Conservation (phyloP, 1,284 basidiomycete genomes). For the Hortiboletus rubellus region DNA sequence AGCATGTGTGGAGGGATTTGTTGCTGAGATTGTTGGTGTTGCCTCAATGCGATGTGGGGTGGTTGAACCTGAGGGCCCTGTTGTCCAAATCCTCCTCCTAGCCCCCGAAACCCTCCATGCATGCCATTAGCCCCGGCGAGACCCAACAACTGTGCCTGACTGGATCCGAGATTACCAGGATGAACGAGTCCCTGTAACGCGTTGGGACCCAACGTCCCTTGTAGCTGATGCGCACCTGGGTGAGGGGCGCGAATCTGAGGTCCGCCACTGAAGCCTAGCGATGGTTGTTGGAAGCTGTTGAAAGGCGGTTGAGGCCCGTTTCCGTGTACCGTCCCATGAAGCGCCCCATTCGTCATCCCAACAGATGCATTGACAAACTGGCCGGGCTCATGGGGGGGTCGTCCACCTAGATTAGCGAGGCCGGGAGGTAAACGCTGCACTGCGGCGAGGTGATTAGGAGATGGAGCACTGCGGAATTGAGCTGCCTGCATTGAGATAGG, state of each 20-base stretch:
- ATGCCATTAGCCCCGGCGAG: constrained; percentile 41
- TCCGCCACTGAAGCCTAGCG: constrained; percentile 47
- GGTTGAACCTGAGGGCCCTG: constrained; percentile 49
- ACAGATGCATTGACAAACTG: constrained; percentile 59
- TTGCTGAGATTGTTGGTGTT: constrained; percentile 43
- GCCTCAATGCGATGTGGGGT: constrained; percentile 43
- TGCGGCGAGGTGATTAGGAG: constrained; percentile 54
- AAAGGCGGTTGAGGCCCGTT: constrained; percentile 52
- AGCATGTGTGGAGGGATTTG: constrained; percentile 56
- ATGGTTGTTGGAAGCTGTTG: constrained; percentile 48
- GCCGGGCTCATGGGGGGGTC: constrained; percentile 73
- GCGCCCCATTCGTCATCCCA: constrained; percentile 45
- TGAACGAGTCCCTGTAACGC: constrained; percentile 48
- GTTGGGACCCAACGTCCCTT: constrained; percentile 45
- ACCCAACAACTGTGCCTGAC: constrained; percentile 45
- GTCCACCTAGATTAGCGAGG: constrained; percentile 75
- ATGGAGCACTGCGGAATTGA: constrained; percentile 68
- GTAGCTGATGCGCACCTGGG: constrained; percentile 50
- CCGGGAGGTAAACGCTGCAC: constrained; percentile 73
- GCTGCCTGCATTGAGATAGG: constrained; percentile 59
- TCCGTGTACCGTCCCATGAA: constrained; percentile 49
- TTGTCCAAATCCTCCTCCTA: constrained; percentile 50
- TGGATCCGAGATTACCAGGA: constrained; percentile 51
- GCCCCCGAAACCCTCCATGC: constrained; percentile 42
- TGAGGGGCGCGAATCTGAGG: constrained; percentile 54